Evolutionary conservation across 805 yeast genomes (phyloP).

Genomic region (Kockiozyma suomiensis): DNA sequence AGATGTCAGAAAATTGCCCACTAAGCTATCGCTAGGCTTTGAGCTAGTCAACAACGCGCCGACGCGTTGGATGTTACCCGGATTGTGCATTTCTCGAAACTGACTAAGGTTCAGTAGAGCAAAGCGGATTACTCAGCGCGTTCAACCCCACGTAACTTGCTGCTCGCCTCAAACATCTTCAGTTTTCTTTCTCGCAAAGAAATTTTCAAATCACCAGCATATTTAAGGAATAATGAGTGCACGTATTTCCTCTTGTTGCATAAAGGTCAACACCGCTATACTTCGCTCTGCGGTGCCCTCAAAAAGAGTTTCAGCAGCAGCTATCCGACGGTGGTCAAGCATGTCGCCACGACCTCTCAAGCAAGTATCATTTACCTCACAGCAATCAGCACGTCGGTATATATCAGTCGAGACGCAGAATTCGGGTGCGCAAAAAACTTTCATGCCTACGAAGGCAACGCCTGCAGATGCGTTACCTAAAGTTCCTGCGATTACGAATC

Average conservation of each 20-base stretch:
- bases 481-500: conserved; percentile 37
- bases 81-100: no score
- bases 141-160: neutral
- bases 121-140: neutral
- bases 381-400: neutral
- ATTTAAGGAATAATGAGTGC: no score
- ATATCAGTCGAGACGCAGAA: neutral
- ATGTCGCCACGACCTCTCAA: neutral
- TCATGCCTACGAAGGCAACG: conserved; percentile 5
- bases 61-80: no score
- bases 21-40: no score
- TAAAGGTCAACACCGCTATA: no score
- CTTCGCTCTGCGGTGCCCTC: no score
- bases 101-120: no score
- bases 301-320: no score
- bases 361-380: neutral
- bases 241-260: no score
- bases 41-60: no score
- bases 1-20: no score
- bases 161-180: neutral
- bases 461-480: conserved; percentile 18
- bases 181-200: neutral
- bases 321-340: no score
- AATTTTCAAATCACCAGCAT: neutral
- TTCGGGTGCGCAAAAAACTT: neutral